phyloP scores from a whole-genome alignment of 257 asterid genomes.

The Cynanchum wilfordii region DNA sequence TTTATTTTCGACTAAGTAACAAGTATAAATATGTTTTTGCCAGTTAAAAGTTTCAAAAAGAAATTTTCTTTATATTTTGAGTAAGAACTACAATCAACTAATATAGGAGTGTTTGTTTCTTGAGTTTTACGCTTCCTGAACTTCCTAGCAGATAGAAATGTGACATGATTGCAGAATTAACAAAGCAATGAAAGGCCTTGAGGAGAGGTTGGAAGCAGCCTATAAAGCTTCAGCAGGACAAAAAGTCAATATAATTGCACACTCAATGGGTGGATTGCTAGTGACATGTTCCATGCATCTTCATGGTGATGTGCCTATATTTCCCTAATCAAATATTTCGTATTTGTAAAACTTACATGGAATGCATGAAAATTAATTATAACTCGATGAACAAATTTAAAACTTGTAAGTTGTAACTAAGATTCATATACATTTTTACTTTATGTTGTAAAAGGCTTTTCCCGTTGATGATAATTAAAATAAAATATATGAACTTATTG shows the following conservation, averaged over 20 bases:
- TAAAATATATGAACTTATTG: conserved; percentile 72
- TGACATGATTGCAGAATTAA: conserved; percentile 54
- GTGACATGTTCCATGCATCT: conserved; percentile 61
- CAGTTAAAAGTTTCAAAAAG: conserved; percentile 14
- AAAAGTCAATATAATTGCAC: conserved; percentile 77
- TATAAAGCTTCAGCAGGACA: conserved; percentile 88
- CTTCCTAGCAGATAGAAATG: conserved; percentile 13
- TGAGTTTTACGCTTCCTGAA: conserved; percentile 5
- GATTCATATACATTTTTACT: background rate
- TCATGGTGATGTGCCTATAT: conserved; percentile 58
- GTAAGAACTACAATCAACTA: background rate
- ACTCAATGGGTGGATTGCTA: conserved; percentile 93
- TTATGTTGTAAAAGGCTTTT: conserved; percentile 18
- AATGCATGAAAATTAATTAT: background rate
- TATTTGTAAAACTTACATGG: background rate
- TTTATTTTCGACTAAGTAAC: conserved; percentile 92
- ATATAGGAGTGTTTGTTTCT: background rate
- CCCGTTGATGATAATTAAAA: conserved; percentile 15
- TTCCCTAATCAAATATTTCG: conserved; percentile 5
- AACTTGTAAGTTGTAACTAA: background rate
- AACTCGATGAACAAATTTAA: background rate
- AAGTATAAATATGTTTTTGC: conserved; percentile 46
- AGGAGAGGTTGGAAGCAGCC: conserved; percentile 65
- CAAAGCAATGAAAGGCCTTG: conserved; percentile 61
- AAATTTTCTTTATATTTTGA: background rate